Percentiles rank a stretch among this genome's conserved stretches.
Conservation (phyloP, 2,329 filamentous ascomycete species). For the Penicillium freii region DNA sequence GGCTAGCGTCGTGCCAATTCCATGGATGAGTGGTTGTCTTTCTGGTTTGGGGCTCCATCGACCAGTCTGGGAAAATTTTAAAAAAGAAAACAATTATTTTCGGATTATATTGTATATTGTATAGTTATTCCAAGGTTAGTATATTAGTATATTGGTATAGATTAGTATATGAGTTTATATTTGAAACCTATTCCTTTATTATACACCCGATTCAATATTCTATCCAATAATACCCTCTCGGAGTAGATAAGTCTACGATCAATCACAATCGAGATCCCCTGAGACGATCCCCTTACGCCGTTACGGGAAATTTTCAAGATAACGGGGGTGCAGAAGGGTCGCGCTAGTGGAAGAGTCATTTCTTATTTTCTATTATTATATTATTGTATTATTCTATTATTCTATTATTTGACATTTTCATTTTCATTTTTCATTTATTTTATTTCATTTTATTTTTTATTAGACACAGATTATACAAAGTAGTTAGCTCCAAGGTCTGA, state of each 20-base stretch:
- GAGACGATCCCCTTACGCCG: slow-evolving; percentile 22
- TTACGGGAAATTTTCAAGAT: slow-evolving; percentile 27
- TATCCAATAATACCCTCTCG: neutral
- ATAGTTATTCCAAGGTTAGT: neutral
- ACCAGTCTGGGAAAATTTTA: slow-evolving; percentile 1
- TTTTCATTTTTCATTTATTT: neutral
- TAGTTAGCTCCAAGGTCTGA: slow-evolving; percentile 13
- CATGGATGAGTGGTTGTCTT: slow-evolving; percentile 16
- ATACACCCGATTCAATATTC: neutral
- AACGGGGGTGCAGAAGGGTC: slow-evolving; percentile 30
- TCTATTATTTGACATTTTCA: slow-evolving; percentile 1
- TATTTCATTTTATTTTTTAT: slow-evolving; percentile 15
- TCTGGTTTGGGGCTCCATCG: neutral
- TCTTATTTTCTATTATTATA: slow-evolving; percentile 19
- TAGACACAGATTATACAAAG: neutral
- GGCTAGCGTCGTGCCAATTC: slow-evolving; percentile 23
- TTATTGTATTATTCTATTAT: neutral
- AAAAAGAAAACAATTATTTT: neutral
- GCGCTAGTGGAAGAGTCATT: slow-evolving; percentile 26
- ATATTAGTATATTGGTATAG: neutral
- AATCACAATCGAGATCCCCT: slow-evolving; percentile 7
- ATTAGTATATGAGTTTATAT: neutral
- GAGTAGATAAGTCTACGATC: neutral
- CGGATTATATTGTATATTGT: neutral
- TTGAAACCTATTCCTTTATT: neutral